Evolutionary conservation across 768 basidiomycete species (phyloP).

Genomic region (Butyriboletus loyo): DNA sequence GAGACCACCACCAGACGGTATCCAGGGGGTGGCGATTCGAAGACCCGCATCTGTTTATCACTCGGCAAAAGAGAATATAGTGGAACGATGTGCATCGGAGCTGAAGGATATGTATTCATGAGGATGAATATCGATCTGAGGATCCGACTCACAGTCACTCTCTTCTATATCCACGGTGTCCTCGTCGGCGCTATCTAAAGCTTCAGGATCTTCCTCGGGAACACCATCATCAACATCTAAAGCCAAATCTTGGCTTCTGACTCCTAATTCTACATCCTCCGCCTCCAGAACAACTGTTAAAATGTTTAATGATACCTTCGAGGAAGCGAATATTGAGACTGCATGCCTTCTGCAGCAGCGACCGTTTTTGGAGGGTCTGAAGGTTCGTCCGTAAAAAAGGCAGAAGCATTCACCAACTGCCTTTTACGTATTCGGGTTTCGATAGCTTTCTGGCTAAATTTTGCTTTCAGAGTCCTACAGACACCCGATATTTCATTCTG

Average conservation of each 20-base stretch:
- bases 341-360: slow-evolving; percentile 20
- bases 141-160: slow-evolving; percentile 51
- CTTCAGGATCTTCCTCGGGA: slow-evolving; percentile 68
- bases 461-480: slow-evolving; percentile 75
- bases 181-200: slow-evolving; percentile 72
- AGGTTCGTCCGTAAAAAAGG: slow-evolving; percentile 27
- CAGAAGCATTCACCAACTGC: slow-evolving; percentile 23
- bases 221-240: slow-evolving; percentile 64
- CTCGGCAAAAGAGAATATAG: slow-evolving; percentile 90
- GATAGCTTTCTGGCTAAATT: slow-evolving; percentile 67
- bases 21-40: slow-evolving; percentile 76
- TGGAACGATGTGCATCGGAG: slow-evolving; percentile 91
- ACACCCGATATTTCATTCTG: slow-evolving; percentile 92
- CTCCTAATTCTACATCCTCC: slow-evolving; percentile 76
- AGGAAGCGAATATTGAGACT: not conserved
- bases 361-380: slow-evolving; percentile 13
- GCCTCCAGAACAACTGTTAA: slow-evolving; percentile 67
- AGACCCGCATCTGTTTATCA: slow-evolving; percentile 94
- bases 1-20: slow-evolving; percentile 88
- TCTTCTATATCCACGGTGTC: slow-evolving; percentile 56
- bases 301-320: not conserved
- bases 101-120: slow-evolving; percentile 38
- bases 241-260: slow-evolving; percentile 46
- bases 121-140: slow-evolving; percentile 2
- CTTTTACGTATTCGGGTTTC: slow-evolving; percentile 45